A percentile compares a stretch with the other conserved stretches of the same genome.
Evolutionary conservation across 306 rosid genomes (phyloP).

Genomic region (Elaeagnus macrophylla): DNA sequence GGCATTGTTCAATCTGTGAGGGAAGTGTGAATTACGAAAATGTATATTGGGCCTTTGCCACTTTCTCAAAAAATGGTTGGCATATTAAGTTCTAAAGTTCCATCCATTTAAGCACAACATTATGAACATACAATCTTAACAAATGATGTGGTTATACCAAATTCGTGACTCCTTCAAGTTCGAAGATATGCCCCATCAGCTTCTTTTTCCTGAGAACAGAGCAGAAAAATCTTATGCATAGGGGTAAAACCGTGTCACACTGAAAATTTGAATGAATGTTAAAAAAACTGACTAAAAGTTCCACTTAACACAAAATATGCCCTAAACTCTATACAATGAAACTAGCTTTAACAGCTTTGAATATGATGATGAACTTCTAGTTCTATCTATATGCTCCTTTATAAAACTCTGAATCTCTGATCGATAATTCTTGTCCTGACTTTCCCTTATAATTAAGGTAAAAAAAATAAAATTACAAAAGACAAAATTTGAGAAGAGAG

Average conservation of each 20-base stretch:
- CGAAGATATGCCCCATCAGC: conserved; percentile 12
- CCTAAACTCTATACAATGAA: too few relatives aligned
- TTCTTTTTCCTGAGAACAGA: conserved; percentile 1
- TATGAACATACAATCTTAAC: conserved; percentile 8
- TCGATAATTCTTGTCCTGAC: too few relatives aligned
- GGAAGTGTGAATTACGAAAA: neutral
- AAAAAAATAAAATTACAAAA: too few relatives aligned
- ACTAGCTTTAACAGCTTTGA: too few relatives aligned
- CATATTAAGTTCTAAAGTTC: conserved; percentile 6
- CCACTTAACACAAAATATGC: too few relatives aligned
- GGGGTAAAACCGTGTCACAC: neutral
- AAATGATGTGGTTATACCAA: neutral
- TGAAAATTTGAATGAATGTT: neutral
- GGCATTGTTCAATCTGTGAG: conserved; percentile 5
- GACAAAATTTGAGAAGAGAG: too few relatives aligned
- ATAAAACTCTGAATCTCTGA: too few relatives aligned
- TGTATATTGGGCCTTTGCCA: neutral
- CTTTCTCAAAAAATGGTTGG: conserved; percentile 3
- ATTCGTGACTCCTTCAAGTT: conserved; percentile 7
- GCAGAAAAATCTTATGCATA: neutral
- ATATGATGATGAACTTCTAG: too few relatives aligned
- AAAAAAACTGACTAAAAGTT: too few relatives aligned
- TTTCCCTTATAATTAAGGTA: too few relatives aligned
- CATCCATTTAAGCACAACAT: conserved; percentile 6
- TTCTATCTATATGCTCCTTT: too few relatives aligned